Percentiles rank a stretch among this genome's conserved stretches.
These are phyloP conservation scores for Capsella bursapastoris DNA, from an alignment of 345 rosid genomes.

Conservation along the genomic window DNA sequence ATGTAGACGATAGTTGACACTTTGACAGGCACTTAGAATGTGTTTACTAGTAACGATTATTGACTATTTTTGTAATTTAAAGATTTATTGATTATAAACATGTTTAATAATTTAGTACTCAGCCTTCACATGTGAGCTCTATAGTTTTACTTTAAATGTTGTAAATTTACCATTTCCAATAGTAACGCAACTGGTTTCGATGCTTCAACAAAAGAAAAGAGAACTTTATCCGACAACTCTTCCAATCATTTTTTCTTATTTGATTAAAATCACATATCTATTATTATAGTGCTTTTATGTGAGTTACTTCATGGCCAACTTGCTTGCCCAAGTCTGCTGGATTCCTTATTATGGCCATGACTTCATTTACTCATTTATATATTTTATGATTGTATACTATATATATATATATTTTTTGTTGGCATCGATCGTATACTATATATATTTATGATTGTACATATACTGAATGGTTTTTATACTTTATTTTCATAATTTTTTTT, in stretches of 20 bases:
- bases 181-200: slow-evolving; percentile 1
- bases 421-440: too few species aligned
- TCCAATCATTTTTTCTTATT: slow-evolving; percentile 14
- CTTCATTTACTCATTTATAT: slow-evolving; percentile 21
- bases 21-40: background rate
- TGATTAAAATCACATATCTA: slow-evolving; percentile 1
- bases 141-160: background rate
- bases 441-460: too few species aligned
- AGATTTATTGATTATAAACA: background rate
- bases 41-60: background rate
- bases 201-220: slow-evolving; percentile 1
- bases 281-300: background rate
- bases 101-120: background rate
- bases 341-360: slow-evolving; percentile 24
- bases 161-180: slow-evolving; percentile 10
- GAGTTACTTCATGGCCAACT: slow-evolving; percentile 40
- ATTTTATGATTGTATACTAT: too few species aligned
- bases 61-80: background rate
- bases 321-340: slow-evolving; percentile 28
- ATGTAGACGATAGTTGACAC: background rate
- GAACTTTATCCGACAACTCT: background rate
- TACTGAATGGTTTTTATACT: background rate
- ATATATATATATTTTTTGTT: too few species aligned
- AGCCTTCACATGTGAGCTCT: slow-evolving; percentile 21
- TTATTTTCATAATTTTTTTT: background rate